Evolutionary conservation across 2,329 filamentous ascomycete genomes (phyloP), one percentile per base, ranked within the genome.

Genomic region (Aurifilum marmelostoma): DNA sequence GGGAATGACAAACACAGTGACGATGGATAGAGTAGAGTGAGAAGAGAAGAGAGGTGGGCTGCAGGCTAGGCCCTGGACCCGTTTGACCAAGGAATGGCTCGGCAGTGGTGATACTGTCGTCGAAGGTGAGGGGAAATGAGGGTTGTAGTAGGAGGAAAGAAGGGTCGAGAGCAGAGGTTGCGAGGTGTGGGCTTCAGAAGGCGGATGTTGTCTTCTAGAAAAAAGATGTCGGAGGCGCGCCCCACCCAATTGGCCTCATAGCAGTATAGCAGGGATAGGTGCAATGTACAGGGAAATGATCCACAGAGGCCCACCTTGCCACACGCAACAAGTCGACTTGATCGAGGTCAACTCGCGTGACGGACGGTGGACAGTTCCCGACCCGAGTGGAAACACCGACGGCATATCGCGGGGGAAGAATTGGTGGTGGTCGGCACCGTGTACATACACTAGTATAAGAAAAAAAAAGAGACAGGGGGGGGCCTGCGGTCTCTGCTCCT

Each of bases 181-280:
- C 24, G 56, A 9, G 61, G 47, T n/a, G 41, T 27, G 27, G 43
- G 24, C 11, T 56, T 8, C 11, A 56, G 52, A 54, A 60, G 43
- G 58, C 34, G 63, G 52, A 56, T 41, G 61, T n/a, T 21, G 60
- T 56, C 66, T 68, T 68, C 67, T 68, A 65, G 61, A 68, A 68
- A n/a, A 61, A 68, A 68, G 62, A 68, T 66, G 37, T 32, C 54
- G 21, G 52, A 32, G 12, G 52, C 52, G 39, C 52, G 24, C 34
- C 56, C 52, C 24, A 24, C 37, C 11, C 43, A 11, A n/a, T 11
- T n/a, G 21, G 65, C 54, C 39, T 39, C 50, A 39, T 56, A 66
- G 27, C 14, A n/a, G 18, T 18, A 6, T 9, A n/a, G 21, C 43
- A n/a, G n/a, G 43, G 43, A 16, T 47, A 47, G 21, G 21, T 47